Percentiles rank a stretch among this genome's conserved stretches.
Conservation (phyloP, 805 yeast species). For the Teunomyces lycoperdinae region DNA sequence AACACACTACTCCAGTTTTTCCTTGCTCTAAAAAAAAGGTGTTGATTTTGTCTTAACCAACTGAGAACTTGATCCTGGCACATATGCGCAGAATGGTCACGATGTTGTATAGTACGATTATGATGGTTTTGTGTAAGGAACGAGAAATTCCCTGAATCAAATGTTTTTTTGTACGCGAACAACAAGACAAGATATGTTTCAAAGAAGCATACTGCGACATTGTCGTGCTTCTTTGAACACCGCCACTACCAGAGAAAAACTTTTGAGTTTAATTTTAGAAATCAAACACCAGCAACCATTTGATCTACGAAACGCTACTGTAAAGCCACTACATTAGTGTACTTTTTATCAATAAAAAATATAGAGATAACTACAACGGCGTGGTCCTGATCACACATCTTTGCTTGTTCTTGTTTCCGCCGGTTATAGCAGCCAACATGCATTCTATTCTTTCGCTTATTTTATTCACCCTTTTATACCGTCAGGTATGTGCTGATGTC, state of each 20-base stretch:
- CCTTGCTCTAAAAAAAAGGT: too few species aligned
- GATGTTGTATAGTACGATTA: not conserved
- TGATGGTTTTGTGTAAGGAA: not conserved
- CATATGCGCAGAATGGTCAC: not conserved
- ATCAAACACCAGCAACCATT: not conserved
- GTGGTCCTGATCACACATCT: not conserved
- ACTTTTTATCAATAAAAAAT: not conserved
- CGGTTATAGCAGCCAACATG: not conserved
- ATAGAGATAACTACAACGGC: not conserved
- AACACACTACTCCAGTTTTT: too few species aligned
- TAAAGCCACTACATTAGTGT: not conserved
- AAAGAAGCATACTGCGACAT: not conserved
- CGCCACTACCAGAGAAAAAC: not conserved
- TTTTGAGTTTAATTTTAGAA: not conserved
- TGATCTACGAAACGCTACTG: not conserved
- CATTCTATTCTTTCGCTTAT: not conserved
- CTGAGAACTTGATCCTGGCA: not conserved
- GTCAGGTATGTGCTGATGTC: constrained; percentile 45
- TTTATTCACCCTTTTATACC: constrained; percentile 3
- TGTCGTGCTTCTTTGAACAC: not conserved
- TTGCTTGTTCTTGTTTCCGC: not conserved
- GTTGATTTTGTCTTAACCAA: too few species aligned
- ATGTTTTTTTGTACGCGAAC: not conserved
- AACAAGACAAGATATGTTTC: not conserved
- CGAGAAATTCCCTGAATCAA: not conserved